Conservation (phyloP, 2,329 filamentous ascomycete genomes). For the Aphanocladium album region DNA sequence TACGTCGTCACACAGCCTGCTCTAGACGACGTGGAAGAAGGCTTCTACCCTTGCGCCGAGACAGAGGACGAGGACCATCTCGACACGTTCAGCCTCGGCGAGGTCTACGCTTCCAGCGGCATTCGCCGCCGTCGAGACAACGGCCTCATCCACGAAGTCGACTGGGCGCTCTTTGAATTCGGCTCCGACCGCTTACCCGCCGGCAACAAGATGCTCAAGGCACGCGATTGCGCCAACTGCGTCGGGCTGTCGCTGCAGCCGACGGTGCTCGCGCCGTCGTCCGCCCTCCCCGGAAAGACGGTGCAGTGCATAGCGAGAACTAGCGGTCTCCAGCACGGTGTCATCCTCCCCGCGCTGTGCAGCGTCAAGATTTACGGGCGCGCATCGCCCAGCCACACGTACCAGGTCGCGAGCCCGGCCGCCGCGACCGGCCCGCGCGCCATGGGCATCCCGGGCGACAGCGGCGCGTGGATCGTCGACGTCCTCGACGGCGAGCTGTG, state of each 20-base stretch:
- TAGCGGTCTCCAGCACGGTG: slow-evolving; percentile 73
- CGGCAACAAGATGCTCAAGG: slow-evolving; percentile 61
- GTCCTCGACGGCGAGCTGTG: slow-evolving; percentile 73
- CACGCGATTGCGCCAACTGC: slow-evolving; percentile 12
- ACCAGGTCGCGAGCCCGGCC: slow-evolving; percentile 48
- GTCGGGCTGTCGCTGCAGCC: slow-evolving; percentile 38
- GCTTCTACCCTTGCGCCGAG: slow-evolving; percentile 71
- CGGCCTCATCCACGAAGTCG: slow-evolving; percentile 80
- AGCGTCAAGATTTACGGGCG: slow-evolving; percentile 86
- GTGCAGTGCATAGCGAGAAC: slow-evolving; percentile 90
- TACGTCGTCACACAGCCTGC: slow-evolving; percentile 88
- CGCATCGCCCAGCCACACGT: slow-evolving; percentile 69
- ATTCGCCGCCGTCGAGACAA: slow-evolving; percentile 70
- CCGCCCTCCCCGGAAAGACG: slow-evolving; percentile 63
- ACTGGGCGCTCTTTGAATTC: slow-evolving; percentile 90
- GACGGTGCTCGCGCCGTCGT: slow-evolving; percentile 53
- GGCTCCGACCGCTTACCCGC: slow-evolving; percentile 63
- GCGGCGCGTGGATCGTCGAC: slow-evolving; percentile 88
- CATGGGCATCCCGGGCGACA: slow-evolving; percentile 76
- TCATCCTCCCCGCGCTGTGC: slow-evolving; percentile 71
- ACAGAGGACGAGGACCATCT: slow-evolving; percentile 77
- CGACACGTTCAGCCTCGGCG: slow-evolving; percentile 72
- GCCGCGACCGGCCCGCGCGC: slow-evolving; percentile 24
- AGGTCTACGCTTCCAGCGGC: slow-evolving; percentile 85
- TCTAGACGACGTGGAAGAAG: slow-evolving; percentile 76